Evolutionary conservation across 176 grass and related monocot species (phyloP).

Genomic region (Avena eriantha): DNA sequence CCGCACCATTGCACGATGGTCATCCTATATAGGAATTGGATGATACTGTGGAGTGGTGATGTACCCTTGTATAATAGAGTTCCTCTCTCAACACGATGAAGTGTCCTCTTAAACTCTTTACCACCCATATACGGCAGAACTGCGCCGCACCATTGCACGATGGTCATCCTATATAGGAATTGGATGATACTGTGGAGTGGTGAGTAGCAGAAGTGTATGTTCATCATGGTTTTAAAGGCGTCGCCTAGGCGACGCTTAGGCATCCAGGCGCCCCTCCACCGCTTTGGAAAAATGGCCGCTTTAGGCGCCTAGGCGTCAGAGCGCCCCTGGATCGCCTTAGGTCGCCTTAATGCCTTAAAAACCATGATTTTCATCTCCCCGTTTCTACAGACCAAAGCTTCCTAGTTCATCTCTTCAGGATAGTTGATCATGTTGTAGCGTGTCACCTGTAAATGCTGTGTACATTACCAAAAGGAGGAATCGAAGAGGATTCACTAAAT

Average conservation of each 20-base stretch:
- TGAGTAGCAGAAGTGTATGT: slow-evolving; percentile 7
- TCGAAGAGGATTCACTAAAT: background rate
- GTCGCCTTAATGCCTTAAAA: no score
- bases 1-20: background rate
- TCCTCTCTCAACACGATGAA: slow-evolving; percentile 84
- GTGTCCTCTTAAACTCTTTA: slow-evolving; percentile 45
- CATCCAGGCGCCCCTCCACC: no score
- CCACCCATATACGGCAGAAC: background rate
- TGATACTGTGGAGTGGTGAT: slow-evolving; percentile 9
- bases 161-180: background rate
- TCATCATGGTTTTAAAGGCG: no score
- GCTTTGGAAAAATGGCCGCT: no score
- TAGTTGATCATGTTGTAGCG: background rate
- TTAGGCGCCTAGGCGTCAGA: no score
- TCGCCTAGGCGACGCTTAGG: no score
- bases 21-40: background rate
- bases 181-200: background rate
- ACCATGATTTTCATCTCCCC: background rate
- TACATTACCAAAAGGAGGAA: background rate
- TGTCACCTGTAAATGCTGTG: background rate
- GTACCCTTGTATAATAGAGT: slow-evolving; percentile 86
- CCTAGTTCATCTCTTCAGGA: background rate
- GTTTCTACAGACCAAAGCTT: slow-evolving; percentile 22
- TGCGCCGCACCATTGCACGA: background rate
- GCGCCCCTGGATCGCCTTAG: no score